Base-by-base conservation (phyloP, 345 rosid species). In the Linum usitatissimum region DNA sequence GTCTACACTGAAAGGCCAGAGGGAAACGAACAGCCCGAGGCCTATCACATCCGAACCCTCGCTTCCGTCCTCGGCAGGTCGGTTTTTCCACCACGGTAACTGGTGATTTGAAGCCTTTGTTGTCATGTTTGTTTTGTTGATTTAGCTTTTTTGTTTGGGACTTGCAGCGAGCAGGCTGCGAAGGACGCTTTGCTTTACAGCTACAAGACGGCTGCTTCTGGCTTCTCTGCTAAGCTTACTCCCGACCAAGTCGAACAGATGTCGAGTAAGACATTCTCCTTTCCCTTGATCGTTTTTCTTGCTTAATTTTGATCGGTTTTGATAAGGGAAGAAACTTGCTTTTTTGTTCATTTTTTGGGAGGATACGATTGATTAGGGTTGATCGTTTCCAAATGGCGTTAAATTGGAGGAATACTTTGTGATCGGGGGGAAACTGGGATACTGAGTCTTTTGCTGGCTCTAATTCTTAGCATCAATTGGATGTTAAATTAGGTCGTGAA, bases 221-320 rank as follows among this genome's bases (percentile, higher is more conserved):
- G 99, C 10, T 93, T 93, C 69, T 87, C 97, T 6, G 96, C 97
- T 54, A 87, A 79, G 76, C 96, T 90, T 45, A 90, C 97, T 3
- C 85, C 88, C 8, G 78, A 76, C 55, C 96, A 87, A 70, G 99
- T 82, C 66, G 80, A 72, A 0, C 79, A 86, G 63, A 78, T 90
- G 1, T 79, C 85, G 0, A 83, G 97, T 92, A 77, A 21, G 89
- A 60, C 2, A 45, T 45, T 45, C 42, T 55, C 21, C 9, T 14
- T n/a, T n/a, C 10, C 14, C 9, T 14, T 8, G 5, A 6, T 28
- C 60, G 40, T 36, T 6, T 30, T 56, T 55, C 36, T 0, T 19
- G 15, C 15, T 34, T 59, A 28, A 6, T 68, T 53, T 53, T 30
- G 55, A 23, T 14, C 9, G 18, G 3, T 6, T 30, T 0, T 40